These are phyloP conservation scores for Selenicereus undatus DNA, from an alignment of 148 eudicot species.

Conservation along the genomic window DNA sequence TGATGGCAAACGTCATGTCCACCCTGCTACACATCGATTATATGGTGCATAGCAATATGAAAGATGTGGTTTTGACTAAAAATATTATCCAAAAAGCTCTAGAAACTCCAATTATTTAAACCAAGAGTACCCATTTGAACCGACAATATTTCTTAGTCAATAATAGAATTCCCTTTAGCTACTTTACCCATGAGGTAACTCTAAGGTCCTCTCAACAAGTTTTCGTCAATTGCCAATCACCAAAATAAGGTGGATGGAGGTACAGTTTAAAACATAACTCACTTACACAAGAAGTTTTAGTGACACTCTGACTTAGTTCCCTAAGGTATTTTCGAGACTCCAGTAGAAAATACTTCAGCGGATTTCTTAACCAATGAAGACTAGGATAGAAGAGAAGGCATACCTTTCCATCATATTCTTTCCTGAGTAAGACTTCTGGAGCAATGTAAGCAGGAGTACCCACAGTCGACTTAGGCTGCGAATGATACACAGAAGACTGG, in stretches of 20 bases:
- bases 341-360: neutral
- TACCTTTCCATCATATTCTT: slow-evolving; percentile 98
- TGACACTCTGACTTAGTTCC: neutral
- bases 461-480: slow-evolving; percentile 94
- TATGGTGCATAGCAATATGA: neutral
- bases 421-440: slow-evolving; percentile 77
- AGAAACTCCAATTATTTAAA: neutral
- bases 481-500: slow-evolving; percentile 92
- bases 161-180: neutral
- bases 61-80: neutral
- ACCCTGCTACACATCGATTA: too few species aligned
- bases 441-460: slow-evolving; percentile 98
- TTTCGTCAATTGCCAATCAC: neutral
- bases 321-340: neutral
- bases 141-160: neutral
- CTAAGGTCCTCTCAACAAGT: neutral
- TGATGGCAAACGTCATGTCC: neutral
- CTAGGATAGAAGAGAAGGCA: neutral
- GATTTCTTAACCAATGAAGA: slow-evolving; percentile 1
- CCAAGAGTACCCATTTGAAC: neutral
- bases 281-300: neutral
- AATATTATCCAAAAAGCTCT: neutral
- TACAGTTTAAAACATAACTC: neutral
- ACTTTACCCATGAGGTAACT: neutral
- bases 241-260: neutral